These are phyloP conservation scores for Tricholoma terreum DNA, from an alignment of 768 basidiomycete species.

Conservation along the genomic window DNA sequence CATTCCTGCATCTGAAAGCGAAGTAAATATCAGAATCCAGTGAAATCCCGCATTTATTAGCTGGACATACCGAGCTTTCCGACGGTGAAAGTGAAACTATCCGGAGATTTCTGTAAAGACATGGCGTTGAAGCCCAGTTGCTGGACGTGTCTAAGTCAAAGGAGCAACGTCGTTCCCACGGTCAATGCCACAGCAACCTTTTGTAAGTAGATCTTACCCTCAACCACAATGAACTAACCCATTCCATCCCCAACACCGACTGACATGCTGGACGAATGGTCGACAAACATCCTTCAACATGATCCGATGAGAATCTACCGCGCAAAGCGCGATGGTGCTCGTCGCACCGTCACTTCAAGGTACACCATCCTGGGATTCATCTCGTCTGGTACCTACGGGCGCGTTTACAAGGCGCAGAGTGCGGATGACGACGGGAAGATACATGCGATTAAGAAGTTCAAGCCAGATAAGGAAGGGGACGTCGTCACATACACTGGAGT, in stretches of 20 bases:
- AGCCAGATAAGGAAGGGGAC: constrained; percentile 99
- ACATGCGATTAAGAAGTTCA: constrained; percentile 99
- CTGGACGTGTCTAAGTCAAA: too few relatives aligned
- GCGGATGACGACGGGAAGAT: constrained; percentile 65
- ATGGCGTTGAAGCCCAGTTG: constrained; percentile 13
- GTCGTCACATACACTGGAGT: constrained; percentile 94
- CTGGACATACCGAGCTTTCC: constrained; percentile 82
- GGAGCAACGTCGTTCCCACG: constrained; percentile 3
- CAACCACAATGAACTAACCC: constrained; percentile 5
- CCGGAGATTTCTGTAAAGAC: constrained; percentile 36
- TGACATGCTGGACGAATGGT: constrained; percentile 32
- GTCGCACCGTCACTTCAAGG: constrained; percentile 69
- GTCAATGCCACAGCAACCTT: not conserved
- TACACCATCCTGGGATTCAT: constrained; percentile 96
- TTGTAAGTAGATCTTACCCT: not conserved
- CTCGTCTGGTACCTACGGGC: constrained; percentile 95
- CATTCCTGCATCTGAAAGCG: constrained; percentile 80
- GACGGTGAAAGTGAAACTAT: constrained; percentile 88
- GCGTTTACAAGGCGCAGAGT: constrained; percentile 96
- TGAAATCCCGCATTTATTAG: not conserved
- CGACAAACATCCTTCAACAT: constrained; percentile 44
- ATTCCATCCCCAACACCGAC: not conserved
- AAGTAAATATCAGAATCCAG: constrained; percentile 7
- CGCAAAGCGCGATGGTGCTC: constrained; percentile 67
- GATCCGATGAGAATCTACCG: constrained; percentile 90